Base-by-base conservation (phyloP, 176 grass and related monocot genomes). In the Sorghum bicolor region DNA sequence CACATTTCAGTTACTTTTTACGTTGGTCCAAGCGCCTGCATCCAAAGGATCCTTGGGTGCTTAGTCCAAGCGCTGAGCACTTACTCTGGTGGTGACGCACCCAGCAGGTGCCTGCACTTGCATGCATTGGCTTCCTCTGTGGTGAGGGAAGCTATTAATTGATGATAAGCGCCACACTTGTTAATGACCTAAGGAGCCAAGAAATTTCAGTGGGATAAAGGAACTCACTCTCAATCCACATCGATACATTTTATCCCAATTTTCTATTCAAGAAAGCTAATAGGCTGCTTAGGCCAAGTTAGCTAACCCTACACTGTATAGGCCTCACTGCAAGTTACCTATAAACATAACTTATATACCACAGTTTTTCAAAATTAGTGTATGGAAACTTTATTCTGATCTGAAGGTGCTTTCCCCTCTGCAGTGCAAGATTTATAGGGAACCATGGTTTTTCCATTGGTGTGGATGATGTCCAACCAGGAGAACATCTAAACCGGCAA, bases 361-460 rank as follows among this genome's bases (percentile, higher is more conserved):
- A 62, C 67, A 80, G 5, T 45, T 47, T 37, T 57, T 60, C 4
- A 11, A 66, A 72, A 66, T 31, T 78, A 67, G 58, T 57, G 22
- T 5, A 28, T 43, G 25, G 64, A 79, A 11, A n/a, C 14, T 63
- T 70, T 73, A 30, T 90, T 75, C 72, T 89, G 66, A 78, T 90
- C 34, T 76, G 43, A 82, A 57, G 61, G 38, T 29, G 24, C 80
- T n/a, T 48, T 57, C 10, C n/a, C 37, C 43, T 64, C 31, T 91
- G 71, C 76, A 98, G 95, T 95, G 95, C 95, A 64, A 98, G 95
- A 79, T 98, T 94, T 91, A 95, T 98, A 70, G 92, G 95, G 36
- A 98, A 98, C 72, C 95, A 98, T 91, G 95, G 95, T 58, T 98
- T 98, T 81, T 98, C 95, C 28, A 98, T 98, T 80, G 95, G 95